phyloP scores from a whole-genome alignment of 2,329 filamentous ascomycete genomes.

The Aspergillus persii region DNA sequence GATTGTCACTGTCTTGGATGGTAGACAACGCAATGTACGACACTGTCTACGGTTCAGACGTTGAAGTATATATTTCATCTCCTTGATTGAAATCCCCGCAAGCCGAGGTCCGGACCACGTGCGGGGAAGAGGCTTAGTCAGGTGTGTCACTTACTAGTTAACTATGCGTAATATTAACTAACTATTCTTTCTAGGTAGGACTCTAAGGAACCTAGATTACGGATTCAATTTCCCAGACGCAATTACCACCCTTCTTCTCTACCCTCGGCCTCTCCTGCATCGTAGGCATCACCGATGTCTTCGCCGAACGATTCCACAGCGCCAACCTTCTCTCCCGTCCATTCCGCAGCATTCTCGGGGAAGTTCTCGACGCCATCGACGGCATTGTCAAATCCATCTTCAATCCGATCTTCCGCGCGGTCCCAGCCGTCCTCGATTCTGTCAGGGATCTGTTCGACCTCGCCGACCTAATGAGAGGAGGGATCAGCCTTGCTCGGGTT shows the following conservation, averaged over 20 bases:
- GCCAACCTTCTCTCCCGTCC: constrained; percentile 43
- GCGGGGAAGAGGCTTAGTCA: constrained; percentile 15
- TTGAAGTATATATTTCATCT: no score
- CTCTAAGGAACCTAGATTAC: no score
- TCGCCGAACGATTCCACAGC: constrained; percentile 45
- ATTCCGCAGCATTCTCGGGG: constrained; percentile 38
- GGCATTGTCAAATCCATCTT: constrained; percentile 23
- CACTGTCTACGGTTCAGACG: no score
- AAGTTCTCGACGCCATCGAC: constrained; percentile 34
- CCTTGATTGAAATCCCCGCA: constrained; percentile 1
- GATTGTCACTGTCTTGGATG: background rate
- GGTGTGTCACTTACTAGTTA: background rate
- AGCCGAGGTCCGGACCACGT: constrained; percentile 25
- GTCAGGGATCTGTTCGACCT: constrained; percentile 42
- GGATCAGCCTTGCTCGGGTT: background rate
- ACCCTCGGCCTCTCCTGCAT: constrained; percentile 37
- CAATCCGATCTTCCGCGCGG: constrained; percentile 30
- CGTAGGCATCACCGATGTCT: constrained; percentile 44
- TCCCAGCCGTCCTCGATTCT: constrained; percentile 33
- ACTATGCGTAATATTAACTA: no score
- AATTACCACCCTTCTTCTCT: constrained; percentile 20
- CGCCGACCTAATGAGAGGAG: constrained; percentile 28
- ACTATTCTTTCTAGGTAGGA: no score
- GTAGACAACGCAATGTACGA: no score
- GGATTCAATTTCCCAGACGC: background rate